These are phyloP conservation scores for Wallacemonas collosoma DNA, from an alignment of 208 protist species.

Conservation along the genomic window DNA sequence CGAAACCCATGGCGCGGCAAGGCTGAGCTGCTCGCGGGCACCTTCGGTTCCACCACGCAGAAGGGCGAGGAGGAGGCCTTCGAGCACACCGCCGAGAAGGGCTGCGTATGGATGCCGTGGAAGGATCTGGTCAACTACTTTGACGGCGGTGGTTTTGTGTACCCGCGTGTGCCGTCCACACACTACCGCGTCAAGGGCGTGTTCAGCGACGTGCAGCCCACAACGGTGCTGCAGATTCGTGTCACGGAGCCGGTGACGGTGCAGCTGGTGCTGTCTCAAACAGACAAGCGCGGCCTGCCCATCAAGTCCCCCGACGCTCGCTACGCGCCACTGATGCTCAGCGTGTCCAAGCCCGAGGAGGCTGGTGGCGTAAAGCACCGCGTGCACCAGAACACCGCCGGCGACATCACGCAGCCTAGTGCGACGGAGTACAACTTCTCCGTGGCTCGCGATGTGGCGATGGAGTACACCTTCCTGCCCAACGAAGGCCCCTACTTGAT, in stretches of 20 bases:
- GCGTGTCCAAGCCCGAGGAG: conserved; percentile 26
- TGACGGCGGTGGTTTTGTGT: conserved; percentile 62
- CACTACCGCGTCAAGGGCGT: conserved; percentile 64
- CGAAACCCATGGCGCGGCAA: conserved; percentile 40
- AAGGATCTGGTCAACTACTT: conserved; percentile 60
- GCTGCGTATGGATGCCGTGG: conserved; percentile 54
- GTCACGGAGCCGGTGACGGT: conserved; percentile 41
- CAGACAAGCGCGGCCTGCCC: conserved; percentile 61
- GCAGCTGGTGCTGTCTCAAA: conserved; percentile 61
- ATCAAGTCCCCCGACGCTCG: conserved; percentile 23
- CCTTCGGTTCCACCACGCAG: conserved; percentile 17
- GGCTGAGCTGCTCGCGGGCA: conserved; percentile 23
- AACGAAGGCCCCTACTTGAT: conserved; percentile 51
- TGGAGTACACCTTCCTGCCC: conserved; percentile 60
- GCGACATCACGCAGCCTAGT: conserved; percentile 33
- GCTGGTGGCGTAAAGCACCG: conserved; percentile 10
- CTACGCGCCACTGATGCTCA: conserved; percentile 62
- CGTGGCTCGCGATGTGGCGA: conserved; percentile 53
- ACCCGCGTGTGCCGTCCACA: conserved; percentile 12
- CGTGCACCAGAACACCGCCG: conserved; percentile 34
- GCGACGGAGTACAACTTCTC: conserved; percentile 53
- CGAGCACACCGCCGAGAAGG: conserved; percentile 26
- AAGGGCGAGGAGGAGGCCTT: conserved; percentile 33
- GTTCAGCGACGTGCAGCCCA: conserved; percentile 47
- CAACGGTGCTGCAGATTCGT: conserved; percentile 52